phyloP scores from a whole-genome alignment of 306 rosid genomes.

The Leucaena leucocephala region DNA sequence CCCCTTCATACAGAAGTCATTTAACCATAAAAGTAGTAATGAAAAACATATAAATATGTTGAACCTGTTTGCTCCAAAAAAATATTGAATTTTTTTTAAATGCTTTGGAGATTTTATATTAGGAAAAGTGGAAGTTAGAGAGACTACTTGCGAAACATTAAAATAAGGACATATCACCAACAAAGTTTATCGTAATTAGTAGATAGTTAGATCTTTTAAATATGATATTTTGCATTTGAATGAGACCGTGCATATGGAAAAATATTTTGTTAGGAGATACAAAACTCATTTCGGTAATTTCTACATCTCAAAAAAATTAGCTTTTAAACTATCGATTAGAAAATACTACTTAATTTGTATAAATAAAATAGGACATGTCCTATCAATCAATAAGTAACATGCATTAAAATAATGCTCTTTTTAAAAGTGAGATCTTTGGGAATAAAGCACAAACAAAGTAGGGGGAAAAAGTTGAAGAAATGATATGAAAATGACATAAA shows the following conservation, averaged over 20 bases:
- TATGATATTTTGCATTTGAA: too few relatives aligned
- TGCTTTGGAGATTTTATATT: background rate
- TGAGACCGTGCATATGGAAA: too few relatives aligned
- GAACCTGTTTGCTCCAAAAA: background rate
- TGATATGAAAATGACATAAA: constrained; percentile 41
- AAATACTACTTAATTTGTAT: too few relatives aligned
- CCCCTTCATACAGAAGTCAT: background rate
- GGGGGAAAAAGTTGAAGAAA: constrained; percentile 17
- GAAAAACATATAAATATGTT: background rate
- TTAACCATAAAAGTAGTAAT: background rate
- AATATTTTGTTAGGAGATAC: too few relatives aligned
- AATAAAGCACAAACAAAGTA: constrained; percentile 20
- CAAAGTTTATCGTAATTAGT: too few relatives aligned
- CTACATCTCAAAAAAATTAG: too few relatives aligned
- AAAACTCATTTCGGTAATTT: too few relatives aligned
- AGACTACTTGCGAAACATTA: background rate
- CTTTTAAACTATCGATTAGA: too few relatives aligned
- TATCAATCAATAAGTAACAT: constrained; percentile 5
- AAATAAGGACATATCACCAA: background rate
- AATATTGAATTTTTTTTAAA: background rate
- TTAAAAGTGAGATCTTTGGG: constrained; percentile 14
- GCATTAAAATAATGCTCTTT: constrained; percentile 3
- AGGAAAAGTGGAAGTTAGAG: background rate
- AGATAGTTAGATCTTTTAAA: too few relatives aligned
- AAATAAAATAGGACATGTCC: background rate